Conservation (phyloP, 2,329 filamentous ascomycete genomes). For the Rhynchosporium graminicola region DNA sequence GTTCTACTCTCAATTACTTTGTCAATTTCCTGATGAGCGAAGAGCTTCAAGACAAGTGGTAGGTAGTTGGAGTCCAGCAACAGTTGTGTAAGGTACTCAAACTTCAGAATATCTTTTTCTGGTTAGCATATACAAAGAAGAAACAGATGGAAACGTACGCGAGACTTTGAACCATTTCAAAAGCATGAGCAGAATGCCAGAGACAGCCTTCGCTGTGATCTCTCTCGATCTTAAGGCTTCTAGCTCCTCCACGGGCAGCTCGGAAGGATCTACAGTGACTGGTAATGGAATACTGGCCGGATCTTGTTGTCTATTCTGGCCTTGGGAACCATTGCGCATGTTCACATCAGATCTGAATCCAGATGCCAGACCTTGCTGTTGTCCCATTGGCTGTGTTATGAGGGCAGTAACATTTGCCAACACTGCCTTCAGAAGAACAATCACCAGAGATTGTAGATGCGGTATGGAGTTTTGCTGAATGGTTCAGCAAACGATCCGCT, state of each 20-base stretch:
- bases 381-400: slow-evolving; percentile 57
- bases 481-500: slow-evolving; percentile 38
- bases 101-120: slow-evolving; percentile 79
- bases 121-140: slow-evolving; percentile 27
- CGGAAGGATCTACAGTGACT: slow-evolving; percentile 39
- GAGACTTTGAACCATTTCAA: slow-evolving; percentile 97
- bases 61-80: slow-evolving; percentile 94
- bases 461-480: slow-evolving; percentile 71
- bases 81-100: slow-evolving; percentile 92
- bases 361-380: slow-evolving; percentile 31
- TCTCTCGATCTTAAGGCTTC: slow-evolving; percentile 81
- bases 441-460: slow-evolving; percentile 87
- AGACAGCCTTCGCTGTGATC: slow-evolving; percentile 87
- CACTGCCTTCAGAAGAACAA: slow-evolving; percentile 87
- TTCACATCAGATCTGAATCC: slow-evolving; percentile 36
- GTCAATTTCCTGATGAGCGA: slow-evolving; percentile 92
- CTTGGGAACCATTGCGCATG: slow-evolving; percentile 34
- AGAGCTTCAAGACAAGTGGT: slow-evolving; percentile 86
- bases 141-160: slow-evolving; percentile 57
- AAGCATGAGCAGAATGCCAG: slow-evolving; percentile 82
- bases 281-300: slow-evolving; percentile 36
- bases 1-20: slow-evolving; percentile 83
- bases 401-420: slow-evolving; percentile 86
- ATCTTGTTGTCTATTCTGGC: slow-evolving; percentile 36
- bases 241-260: slow-evolving; percentile 69